Percentiles rank a stretch among this genome's conserved stretches.
phyloP scores from a whole-genome alignment of 108 stramenopile genomes.

The Cyclotella distinguenda region DNA sequence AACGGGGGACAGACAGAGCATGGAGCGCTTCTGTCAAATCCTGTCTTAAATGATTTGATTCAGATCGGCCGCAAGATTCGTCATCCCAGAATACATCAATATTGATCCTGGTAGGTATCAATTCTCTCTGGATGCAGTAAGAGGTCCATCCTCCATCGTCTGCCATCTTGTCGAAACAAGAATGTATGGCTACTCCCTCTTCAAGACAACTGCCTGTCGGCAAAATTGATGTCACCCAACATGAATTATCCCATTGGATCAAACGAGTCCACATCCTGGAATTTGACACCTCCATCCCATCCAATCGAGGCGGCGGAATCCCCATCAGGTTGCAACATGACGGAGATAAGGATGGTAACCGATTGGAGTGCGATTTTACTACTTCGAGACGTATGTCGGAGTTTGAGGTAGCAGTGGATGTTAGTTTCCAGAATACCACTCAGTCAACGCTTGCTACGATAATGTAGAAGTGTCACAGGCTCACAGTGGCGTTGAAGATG shows the following conservation, averaged over 20 bases:
- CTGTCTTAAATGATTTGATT: slow-evolving; percentile 64
- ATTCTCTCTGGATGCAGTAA: background rate
- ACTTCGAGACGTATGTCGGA: slow-evolving; percentile 98
- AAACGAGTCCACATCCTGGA: slow-evolving; percentile 95
- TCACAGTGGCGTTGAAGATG: too few relatives aligned
- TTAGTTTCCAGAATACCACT: too few relatives aligned
- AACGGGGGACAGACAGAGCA: too few relatives aligned
- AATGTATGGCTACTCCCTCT: slow-evolving; percentile 12
- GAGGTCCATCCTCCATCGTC: slow-evolving; percentile 31
- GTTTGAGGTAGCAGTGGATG: too few relatives aligned
- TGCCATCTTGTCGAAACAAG: slow-evolving; percentile 7
- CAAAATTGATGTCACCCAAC: slow-evolving; percentile 26
- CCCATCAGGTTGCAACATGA: slow-evolving; percentile 67
- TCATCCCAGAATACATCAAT: slow-evolving; percentile 54
- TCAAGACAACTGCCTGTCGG: slow-evolving; percentile 19
- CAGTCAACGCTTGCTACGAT: too few relatives aligned
- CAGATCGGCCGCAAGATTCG: slow-evolving; percentile 46
- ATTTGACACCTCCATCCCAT: slow-evolving; percentile 75
- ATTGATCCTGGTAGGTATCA: slow-evolving; percentile 38
- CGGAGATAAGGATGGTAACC: slow-evolving; percentile 63
- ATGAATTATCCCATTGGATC: slow-evolving; percentile 64
- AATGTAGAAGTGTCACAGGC: too few relatives aligned
- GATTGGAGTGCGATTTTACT: slow-evolving; percentile 94
- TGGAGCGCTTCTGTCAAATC: too few relatives aligned
- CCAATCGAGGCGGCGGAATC: slow-evolving; percentile 80